Conservation (phyloP, 768 basidiomycete species). For the Amylocystis lapponica region DNA sequence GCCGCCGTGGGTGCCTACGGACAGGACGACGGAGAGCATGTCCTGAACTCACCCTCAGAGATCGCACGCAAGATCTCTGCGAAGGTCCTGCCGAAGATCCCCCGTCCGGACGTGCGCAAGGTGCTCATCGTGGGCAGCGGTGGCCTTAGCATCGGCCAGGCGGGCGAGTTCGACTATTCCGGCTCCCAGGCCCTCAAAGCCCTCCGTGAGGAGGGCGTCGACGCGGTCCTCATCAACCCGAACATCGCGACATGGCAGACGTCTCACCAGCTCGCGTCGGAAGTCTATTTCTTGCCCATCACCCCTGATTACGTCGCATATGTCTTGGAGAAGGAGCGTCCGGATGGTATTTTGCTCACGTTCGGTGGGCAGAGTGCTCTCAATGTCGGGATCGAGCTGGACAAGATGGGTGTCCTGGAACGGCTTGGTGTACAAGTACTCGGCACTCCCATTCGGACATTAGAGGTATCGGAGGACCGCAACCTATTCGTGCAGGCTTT, state of each 20-base stretch:
- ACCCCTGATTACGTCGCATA: constrained; percentile 98
- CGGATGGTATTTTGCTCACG: constrained; percentile 94
- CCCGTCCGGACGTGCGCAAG: constrained; percentile 87
- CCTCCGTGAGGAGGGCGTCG: constrained; percentile 89
- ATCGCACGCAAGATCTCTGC: constrained; percentile 91
- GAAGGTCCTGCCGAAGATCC: constrained; percentile 87
- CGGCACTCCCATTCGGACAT: constrained; percentile 90
- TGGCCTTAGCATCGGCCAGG: constrained; percentile 95
- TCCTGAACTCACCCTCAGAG: constrained; percentile 91
- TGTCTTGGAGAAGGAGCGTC: constrained; percentile 96
- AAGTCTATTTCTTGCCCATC: constrained; percentile 96
- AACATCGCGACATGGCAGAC: constrained; percentile 99
- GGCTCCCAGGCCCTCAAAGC: constrained; percentile 99
- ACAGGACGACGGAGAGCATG: constrained; percentile 45
- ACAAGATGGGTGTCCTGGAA: constrained; percentile 94
- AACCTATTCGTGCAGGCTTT: constrained; percentile 94
- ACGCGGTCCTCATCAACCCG: constrained; percentile 94
- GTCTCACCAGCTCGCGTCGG: constrained; percentile 92
- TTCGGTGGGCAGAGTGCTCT: constrained; percentile 98
- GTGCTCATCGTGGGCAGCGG: constrained; percentile 96
- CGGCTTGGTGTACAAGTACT: constrained; percentile 89
- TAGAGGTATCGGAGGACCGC: constrained; percentile 96
- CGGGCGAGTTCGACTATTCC: constrained; percentile 99
- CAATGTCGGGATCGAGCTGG: constrained; percentile 95
- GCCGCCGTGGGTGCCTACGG: constrained; percentile 69